Conservation (phyloP, 2,329 filamentous ascomycete genomes). For the Pleomassaria siparia region DNA sequence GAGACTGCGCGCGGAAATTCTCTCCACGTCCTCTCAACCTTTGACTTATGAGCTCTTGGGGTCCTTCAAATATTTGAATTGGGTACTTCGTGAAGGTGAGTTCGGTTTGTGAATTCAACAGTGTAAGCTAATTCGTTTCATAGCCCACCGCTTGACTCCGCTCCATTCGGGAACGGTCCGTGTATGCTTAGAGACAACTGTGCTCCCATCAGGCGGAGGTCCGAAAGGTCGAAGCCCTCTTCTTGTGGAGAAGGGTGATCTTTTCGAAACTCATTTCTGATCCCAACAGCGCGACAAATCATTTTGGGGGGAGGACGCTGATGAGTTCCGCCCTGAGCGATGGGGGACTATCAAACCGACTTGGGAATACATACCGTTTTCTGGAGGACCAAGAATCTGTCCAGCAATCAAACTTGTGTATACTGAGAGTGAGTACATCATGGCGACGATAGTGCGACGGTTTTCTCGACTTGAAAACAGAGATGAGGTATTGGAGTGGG, state of each 20-base stretch:
- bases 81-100: constrained; percentile 14
- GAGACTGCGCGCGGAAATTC: constrained; percentile 16
- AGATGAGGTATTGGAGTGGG: constrained; percentile 7
- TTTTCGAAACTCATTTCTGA: constrained; percentile 8
- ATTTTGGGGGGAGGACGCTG: constrained; percentile 36
- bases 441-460: constrained; percentile 6
- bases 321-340: constrained; percentile 46
- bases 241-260: constrained; percentile 19
- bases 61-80: constrained; percentile 17
- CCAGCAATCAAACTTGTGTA: constrained; percentile 10
- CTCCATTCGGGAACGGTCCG: constrained; percentile 2
- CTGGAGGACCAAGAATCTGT: constrained; percentile 10
- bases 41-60: constrained; percentile 19
- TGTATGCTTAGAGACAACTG: not conserved
- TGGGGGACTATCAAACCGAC: constrained; percentile 13
- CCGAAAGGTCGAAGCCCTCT: constrained; percentile 1
- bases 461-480: constrained; percentile 9
- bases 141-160: constrained; percentile 8
- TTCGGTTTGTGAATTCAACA: not conserved
- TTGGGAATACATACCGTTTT: constrained; percentile 15
- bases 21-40: constrained; percentile 6
- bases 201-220: constrained; percentile 15
- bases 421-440: constrained; percentile 6
- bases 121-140: constrained; percentile 4
- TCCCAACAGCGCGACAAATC: constrained; percentile 3